Base-by-base conservation (phyloP, 768 basidiomycete species). In the Jaapia argillacea region DNA sequence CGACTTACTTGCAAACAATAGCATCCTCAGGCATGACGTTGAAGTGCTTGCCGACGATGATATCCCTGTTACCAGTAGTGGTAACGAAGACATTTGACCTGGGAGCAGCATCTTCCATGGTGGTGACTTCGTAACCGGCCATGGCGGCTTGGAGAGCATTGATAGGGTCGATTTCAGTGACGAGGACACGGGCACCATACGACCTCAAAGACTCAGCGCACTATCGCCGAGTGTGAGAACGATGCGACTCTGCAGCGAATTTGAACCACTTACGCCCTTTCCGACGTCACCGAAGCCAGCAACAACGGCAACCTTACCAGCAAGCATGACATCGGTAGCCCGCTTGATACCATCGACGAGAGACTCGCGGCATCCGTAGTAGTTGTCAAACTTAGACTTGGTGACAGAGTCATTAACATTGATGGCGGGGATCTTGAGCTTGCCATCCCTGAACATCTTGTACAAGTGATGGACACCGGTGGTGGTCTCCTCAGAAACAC, bases 361-460 rank as follows among this genome's bases (percentile, higher is more conserved):
- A 24, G 96, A 99, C 68, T 99, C 96, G 59, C 96, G 90, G 71
- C 96, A 99, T 49, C 96, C 96, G 63, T 99, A 99, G 69, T 90
- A 85, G 71, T 91, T 90, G 69, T 93, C 86, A 62, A 99, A 99
- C 75, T 99, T 99, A 61, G 92, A 96, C 70, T 99, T 99, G 52
- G 96, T 99, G 59, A 99, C 96, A 4, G 94, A 96, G 71, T 96
- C 93, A 66, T 98, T 98, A 59, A 99, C 96, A 65, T 99, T 99
- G 76, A 99, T 98, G 50, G 96, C 96, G 48, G 96, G 94, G 52
- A 97, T 75, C 74, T 92, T 94, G 60, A 99, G 79, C 62, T 76
- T 88, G 54, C 93, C 94, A 36, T 96, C 91, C 53, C 90, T 82
- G 85, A 92, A 86, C 47, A 85, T 81, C 75, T 93, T 94, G 84